phyloP scores from a whole-genome alignment of 2,329 filamentous ascomycete species.

The Graphilbum sp. region DNA sequence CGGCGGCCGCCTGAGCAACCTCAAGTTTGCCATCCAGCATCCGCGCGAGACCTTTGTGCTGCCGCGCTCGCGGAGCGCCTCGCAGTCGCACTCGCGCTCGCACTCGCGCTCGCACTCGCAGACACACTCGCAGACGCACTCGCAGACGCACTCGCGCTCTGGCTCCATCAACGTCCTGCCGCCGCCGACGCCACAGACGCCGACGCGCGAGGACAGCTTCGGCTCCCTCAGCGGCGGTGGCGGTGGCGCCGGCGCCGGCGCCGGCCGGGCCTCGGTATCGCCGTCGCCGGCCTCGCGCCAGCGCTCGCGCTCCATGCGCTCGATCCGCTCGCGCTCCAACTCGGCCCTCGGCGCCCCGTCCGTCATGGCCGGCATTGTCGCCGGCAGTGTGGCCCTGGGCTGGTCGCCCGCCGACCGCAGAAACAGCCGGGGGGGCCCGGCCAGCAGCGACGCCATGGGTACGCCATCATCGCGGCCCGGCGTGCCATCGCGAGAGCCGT shows the following conservation, averaged over 20 bases:
- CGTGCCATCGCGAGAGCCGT: conserved; percentile 2
- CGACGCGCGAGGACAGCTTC: conserved; percentile 38
- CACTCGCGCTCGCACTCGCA: conserved; percentile 45
- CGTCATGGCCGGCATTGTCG: conserved; percentile 72
- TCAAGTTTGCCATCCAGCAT: conserved; percentile 64
- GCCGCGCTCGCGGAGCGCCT: conserved; percentile 46
- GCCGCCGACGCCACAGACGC: conserved; percentile 42
- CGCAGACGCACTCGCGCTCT: conserved; percentile 33
- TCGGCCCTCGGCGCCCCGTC: conserved; percentile 59
- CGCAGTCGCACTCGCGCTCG: conserved; percentile 44
- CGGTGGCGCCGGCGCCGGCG: no score
- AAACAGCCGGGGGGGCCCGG: conserved; percentile 12
- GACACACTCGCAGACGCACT: conserved; percentile 45
- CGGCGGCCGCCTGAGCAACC: conserved; percentile 64
- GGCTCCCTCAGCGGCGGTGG: conserved; percentile 15
- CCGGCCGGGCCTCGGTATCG: conserved; percentile 12
- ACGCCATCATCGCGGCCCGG: background rate
- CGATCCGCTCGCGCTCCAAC: conserved; percentile 47
- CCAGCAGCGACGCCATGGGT: background rate
- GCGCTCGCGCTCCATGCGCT: conserved; percentile 37
- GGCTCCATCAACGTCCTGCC: conserved; percentile 1
- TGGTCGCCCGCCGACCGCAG: conserved; percentile 54
- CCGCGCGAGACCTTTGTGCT: conserved; percentile 53
- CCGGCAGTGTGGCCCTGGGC: conserved; percentile 57
- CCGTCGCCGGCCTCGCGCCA: conserved; percentile 43